Evolutionary conservation across 1,284 basidiomycete genomes (phyloP).

Genomic region (Rhodotorula sp.): DNA sequence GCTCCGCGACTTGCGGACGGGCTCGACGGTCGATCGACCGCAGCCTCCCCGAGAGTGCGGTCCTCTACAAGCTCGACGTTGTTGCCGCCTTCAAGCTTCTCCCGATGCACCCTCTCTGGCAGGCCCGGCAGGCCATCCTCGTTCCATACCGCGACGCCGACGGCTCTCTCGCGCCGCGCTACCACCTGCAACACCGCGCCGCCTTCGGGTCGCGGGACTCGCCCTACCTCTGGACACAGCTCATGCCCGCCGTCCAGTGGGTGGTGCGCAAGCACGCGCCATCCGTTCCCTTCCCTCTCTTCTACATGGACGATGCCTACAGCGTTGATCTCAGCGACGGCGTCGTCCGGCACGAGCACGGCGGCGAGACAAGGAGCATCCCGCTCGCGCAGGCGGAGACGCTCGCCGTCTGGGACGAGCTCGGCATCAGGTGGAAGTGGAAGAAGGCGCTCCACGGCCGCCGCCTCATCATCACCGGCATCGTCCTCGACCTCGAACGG

Average conservation of each 20-base stretch:
- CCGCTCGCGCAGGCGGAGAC: background rate
- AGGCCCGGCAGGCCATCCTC: background rate
- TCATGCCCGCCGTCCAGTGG: conserved; percentile 6
- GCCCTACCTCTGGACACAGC: conserved; percentile 5
- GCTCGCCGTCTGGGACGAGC: background rate
- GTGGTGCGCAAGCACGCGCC: background rate
- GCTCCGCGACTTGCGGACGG: too few relatives aligned
- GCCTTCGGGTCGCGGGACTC: conserved; percentile 2
- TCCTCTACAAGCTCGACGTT: background rate
- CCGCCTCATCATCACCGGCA: background rate
- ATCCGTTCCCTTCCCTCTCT: background rate
- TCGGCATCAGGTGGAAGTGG: background rate
- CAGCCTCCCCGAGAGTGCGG: background rate
- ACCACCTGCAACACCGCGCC: background rate
- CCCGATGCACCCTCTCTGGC: conserved; percentile 4
- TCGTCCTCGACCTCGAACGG: background rate
- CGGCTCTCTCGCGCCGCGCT: background rate
- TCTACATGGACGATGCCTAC: conserved; percentile 14
- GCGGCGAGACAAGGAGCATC: background rate
- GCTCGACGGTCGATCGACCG: too few relatives aligned
- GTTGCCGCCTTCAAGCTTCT: conserved; percentile 6
- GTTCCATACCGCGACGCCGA: background rate
- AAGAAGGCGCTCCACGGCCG: background rate
- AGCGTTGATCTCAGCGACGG: background rate
- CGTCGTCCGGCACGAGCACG: background rate